These are phyloP conservation scores for Aspergillus vadensis DNA, from an alignment of 2,329 filamentous ascomycete genomes.

Conservation along the genomic window DNA sequence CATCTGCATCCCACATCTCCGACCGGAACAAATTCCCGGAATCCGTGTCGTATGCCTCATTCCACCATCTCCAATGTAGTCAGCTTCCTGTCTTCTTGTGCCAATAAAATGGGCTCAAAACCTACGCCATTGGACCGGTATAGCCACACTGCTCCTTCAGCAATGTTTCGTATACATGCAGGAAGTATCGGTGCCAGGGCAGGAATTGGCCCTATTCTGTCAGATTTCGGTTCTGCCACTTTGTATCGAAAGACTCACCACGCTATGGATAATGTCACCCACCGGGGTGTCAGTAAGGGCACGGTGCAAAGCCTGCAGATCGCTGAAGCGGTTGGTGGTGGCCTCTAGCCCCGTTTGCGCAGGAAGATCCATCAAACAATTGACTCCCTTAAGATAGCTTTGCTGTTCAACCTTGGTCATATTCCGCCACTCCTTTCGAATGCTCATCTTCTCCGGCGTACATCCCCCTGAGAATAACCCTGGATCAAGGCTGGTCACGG, in stretches of 20 bases:
- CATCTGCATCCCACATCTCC: slow-evolving; percentile 1
- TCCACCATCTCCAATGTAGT: neutral
- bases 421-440: slow-evolving; percentile 1
- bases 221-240: neutral
- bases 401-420: neutral
- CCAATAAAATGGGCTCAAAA: no score
- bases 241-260: neutral
- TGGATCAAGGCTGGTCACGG: neutral
- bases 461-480: neutral
- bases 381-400: neutral
- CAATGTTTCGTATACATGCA: neutral
- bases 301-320: neutral
- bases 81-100: neutral
- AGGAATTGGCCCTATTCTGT: neutral
- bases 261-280: neutral
- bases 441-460: neutral
- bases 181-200: neutral
- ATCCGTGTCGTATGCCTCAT: neutral
- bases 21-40: neutral
- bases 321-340: slow-evolving; percentile 1
- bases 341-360: neutral
- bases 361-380: neutral
- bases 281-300: neutral
- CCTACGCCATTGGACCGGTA: neutral
- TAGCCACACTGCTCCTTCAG: neutral